A percentile compares a stretch with the other conserved stretches of the same genome.
phyloP scores from a whole-genome alignment of 2,329 filamentous ascomycete species.

The Colletotrichum horii region DNA sequence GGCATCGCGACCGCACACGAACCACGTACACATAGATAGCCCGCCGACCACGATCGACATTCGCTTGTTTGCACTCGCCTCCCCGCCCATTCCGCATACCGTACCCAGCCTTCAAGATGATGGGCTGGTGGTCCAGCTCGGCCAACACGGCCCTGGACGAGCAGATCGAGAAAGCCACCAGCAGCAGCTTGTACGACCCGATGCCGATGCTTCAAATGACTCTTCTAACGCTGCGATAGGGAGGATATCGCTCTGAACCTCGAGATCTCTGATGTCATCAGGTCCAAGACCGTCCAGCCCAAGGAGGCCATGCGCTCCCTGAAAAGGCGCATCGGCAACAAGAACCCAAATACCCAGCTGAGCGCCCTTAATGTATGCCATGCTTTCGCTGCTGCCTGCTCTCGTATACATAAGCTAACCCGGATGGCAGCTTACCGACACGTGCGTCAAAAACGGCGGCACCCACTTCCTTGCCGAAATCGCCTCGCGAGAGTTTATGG shows the following conservation, averaged over 20 bases:
- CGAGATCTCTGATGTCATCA: slow-evolving; percentile 96
- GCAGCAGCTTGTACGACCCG: slow-evolving; percentile 80
- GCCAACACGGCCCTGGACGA: slow-evolving; percentile 91
- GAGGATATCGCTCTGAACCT: slow-evolving; percentile 98
- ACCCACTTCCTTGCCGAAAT: slow-evolving; percentile 95
- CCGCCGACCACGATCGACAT: background rate
- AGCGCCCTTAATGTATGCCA: slow-evolving; percentile 85
- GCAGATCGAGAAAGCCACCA: slow-evolving; percentile 94
- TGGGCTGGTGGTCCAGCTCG: slow-evolving; percentile 97
- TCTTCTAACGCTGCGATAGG: slow-evolving; percentile 49
- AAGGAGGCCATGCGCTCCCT: slow-evolving; percentile 98
- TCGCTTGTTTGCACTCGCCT: background rate
- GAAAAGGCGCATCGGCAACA: slow-evolving; percentile 93
- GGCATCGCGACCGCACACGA: background rate
- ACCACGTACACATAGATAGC: background rate
- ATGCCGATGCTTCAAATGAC: background rate
- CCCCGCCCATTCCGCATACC: slow-evolving; percentile 8
- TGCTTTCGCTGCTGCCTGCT: slow-evolving; percentile 15
- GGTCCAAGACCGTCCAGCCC: slow-evolving; percentile 95
- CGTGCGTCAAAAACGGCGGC: slow-evolving; percentile 97
- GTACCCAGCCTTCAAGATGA: slow-evolving; percentile 55
- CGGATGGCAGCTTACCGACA: slow-evolving; percentile 82
- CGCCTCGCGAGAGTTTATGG: slow-evolving; percentile 97
- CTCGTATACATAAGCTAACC: slow-evolving; percentile 23
- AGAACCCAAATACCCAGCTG: slow-evolving; percentile 96